These are phyloP conservation scores for Pisolithus tinctorius DNA, from an alignment of 768 basidiomycete species.

Conservation along the genomic window DNA sequence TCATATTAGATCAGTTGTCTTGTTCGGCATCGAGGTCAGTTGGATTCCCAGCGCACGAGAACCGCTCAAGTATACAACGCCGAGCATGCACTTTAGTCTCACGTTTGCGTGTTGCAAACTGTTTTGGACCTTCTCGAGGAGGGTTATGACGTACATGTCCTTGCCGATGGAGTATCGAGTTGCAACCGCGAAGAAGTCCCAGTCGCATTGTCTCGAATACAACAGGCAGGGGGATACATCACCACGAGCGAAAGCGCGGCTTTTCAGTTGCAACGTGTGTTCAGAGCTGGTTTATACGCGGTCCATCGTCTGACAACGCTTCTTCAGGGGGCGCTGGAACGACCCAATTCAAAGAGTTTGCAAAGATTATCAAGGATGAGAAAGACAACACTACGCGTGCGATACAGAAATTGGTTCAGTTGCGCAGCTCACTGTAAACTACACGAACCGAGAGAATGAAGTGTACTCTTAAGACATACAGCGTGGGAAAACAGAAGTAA, in stretches of 20 bases:
- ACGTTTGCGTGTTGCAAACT: slow-evolving; percentile 86
- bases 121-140: slow-evolving; percentile 55
- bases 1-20: slow-evolving; percentile 51
- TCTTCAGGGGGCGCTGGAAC: slow-evolving; percentile 50
- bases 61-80: neutral
- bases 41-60: neutral
- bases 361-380: slow-evolving; percentile 69
- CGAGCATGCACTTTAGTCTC: slow-evolving; percentile 45
- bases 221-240: slow-evolving; percentile 67
- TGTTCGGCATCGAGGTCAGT: slow-evolving; percentile 86
- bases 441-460: neutral
- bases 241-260: slow-evolving; percentile 77
- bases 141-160: slow-evolving; percentile 53
- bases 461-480: too few relatives aligned
- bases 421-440: slow-evolving; percentile 15
- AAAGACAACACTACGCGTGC: slow-evolving; percentile 51
- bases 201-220: slow-evolving; percentile 62
- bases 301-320: slow-evolving; percentile 6
- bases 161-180: slow-evolving; percentile 83
- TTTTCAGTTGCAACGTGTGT: slow-evolving; percentile 66
- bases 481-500: too few relatives aligned
- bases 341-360: slow-evolving; percentile 66
- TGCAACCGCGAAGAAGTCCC: slow-evolving; percentile 77
- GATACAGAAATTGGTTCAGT: slow-evolving; percentile 27
- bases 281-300: slow-evolving; percentile 5